Percentiles rank a stretch among this genome's conserved stretches.
Conservation (phyloP, 1,139 yeast genomes). For the Scheffersomyces illinoinensis region DNA sequence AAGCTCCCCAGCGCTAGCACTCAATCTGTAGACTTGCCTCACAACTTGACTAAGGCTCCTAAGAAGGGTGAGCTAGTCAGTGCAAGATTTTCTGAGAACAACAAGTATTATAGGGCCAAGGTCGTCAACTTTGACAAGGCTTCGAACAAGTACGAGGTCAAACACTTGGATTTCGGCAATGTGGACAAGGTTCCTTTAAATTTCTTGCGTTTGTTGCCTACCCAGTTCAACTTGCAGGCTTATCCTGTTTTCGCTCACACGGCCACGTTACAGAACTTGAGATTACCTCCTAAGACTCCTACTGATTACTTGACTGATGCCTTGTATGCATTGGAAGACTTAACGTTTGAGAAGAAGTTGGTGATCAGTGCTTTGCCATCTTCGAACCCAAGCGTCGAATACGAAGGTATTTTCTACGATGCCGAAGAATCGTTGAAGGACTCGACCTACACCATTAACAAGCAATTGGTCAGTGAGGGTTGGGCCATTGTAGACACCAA, state of each 20-base stretch:
- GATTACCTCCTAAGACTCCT: conserved; percentile 60
- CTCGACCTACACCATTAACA: conserved; percentile 63
- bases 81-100: conserved; percentile 54
- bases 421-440: conserved; percentile 59
- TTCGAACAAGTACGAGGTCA: conserved; percentile 49
- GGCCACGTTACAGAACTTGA: conserved; percentile 55
- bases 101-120: conserved; percentile 62
- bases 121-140: conserved; percentile 53
- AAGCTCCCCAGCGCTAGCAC: conserved; percentile 41
- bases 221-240: conserved; percentile 42
- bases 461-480: conserved; percentile 62
- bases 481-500: conserved; percentile 59
- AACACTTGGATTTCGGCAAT: conserved; percentile 69
- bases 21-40: conserved; percentile 46
- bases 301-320: conserved; percentile 64
- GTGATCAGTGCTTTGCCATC: conserved; percentile 57
- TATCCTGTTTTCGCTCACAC: conserved; percentile 61
- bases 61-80: conserved; percentile 62
- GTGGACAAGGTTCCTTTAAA: conserved; percentile 48
- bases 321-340: conserved; percentile 55
- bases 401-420: conserved; percentile 59
- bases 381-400: conserved; percentile 39
- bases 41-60: conserved; percentile 45
- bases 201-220: conserved; percentile 56
- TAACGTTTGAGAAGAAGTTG: conserved; percentile 54